Conservation (phyloP, 768 basidiomycete species). For the Agrocybe pediades region DNA sequence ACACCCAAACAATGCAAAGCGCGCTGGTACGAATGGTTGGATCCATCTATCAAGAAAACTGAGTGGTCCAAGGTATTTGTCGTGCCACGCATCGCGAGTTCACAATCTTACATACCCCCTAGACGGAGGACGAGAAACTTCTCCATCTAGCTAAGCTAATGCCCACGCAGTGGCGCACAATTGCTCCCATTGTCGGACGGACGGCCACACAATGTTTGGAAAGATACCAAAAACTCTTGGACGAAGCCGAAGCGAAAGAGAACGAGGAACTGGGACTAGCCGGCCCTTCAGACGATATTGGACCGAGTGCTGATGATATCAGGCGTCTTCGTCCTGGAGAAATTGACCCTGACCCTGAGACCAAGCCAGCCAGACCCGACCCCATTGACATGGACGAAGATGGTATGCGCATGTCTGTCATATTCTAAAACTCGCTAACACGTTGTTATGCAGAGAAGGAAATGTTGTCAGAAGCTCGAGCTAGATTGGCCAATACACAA, state of each 20-base stretch:
- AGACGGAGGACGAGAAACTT: constrained; percentile 99
- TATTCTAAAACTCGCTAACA: constrained; percentile 9
- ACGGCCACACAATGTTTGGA: constrained; percentile 98
- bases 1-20: constrained; percentile 99
- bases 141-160: constrained; percentile 97
- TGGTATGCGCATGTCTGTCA: constrained; percentile 46
- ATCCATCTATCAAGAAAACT: constrained; percentile 99
- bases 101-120: constrained; percentile 4
- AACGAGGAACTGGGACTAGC: constrained; percentile 91
- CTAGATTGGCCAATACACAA: constrained; percentile 97
- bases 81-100: background rate
- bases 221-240: constrained; percentile 95
- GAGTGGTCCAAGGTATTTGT: constrained; percentile 93
- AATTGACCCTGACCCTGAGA: constrained; percentile 98
- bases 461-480: constrained; percentile 98
- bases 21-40: constrained; percentile 99
- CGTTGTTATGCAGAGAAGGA: constrained; percentile 79
- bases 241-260: constrained; percentile 97
- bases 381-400: constrained; percentile 99
- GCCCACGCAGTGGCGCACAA: constrained; percentile 99
- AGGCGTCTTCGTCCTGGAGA: constrained; percentile 90
- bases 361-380: constrained; percentile 96
- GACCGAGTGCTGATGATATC: constrained; percentile 92
- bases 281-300: constrained; percentile 78
- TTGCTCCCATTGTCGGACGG: constrained; percentile 96